Percentiles rank a stretch among this genome's conserved stretches.
Conservation (phyloP, 306 rosid genomes). For the Inga leiocalycina region DNA sequence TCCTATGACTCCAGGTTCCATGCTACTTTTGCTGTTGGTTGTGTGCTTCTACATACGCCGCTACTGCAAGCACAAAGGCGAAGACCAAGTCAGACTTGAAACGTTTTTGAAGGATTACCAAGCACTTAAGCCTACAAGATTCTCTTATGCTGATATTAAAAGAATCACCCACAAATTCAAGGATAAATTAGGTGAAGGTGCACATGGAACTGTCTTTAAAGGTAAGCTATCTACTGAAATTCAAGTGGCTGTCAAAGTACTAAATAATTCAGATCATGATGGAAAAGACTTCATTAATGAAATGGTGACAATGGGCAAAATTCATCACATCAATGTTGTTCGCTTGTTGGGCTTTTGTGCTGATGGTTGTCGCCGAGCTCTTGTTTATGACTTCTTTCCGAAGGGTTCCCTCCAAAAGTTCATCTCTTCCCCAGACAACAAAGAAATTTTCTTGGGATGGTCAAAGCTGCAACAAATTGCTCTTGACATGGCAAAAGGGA, state of each 20-base stretch:
- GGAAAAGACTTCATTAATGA: constrained; percentile 48
- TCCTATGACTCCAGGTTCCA: not conserved
- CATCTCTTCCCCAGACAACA: not conserved
- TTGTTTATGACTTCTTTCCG: not conserved
- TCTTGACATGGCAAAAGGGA: not conserved
- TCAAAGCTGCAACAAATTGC: not conserved
- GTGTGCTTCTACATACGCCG: too few species aligned
- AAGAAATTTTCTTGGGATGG: not conserved
- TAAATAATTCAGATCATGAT: constrained; percentile 22
- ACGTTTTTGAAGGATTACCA: too few species aligned
- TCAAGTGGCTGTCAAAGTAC: constrained; percentile 35
- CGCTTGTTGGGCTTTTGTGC: constrained; percentile 21
- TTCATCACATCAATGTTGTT: not conserved
- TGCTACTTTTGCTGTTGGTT: not conserved
- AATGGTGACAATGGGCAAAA: not conserved
- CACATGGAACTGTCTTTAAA: constrained; percentile 39
- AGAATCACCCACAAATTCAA: constrained; percentile 40
- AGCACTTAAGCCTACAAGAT: too few species aligned
- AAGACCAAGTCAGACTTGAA: too few species aligned
- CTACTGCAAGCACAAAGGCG: too few species aligned
- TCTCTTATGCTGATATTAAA: constrained; percentile 42
- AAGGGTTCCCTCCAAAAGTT: not conserved
- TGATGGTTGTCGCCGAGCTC: constrained; percentile 30
- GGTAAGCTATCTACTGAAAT: constrained; percentile 35
- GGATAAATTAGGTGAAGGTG: constrained; percentile 39